phyloP scores from a whole-genome alignment of 306 rosid genomes.

The Cucumis cinereus region DNA sequence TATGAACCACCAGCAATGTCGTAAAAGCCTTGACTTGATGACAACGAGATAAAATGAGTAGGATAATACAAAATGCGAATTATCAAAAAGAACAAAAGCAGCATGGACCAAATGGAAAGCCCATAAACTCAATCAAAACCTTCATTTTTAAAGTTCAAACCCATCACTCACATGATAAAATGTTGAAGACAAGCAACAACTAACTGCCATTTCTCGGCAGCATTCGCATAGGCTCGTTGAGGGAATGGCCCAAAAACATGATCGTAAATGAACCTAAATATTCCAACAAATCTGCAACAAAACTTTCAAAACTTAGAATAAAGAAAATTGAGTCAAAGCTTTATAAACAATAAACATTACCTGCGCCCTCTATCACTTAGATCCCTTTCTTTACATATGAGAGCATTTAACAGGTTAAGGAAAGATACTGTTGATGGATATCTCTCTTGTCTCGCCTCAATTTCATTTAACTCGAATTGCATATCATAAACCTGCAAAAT shows the following conservation, averaged over 20 bases:
- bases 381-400: constrained; percentile 89
- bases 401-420: constrained; percentile 80
- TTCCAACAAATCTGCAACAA: constrained; percentile 73
- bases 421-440: constrained; percentile 94
- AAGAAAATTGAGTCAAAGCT: not conserved
- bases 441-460: constrained; percentile 92
- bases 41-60: not conserved
- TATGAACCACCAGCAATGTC: not conserved
- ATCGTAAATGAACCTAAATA: constrained; percentile 85
- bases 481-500: constrained; percentile 83
- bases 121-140: constrained; percentile 3
- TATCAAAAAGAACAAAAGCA: not conserved
- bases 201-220: constrained; percentile 89
- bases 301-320: constrained; percentile 1
- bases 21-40: not conserved
- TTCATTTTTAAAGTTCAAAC: constrained; percentile 11
- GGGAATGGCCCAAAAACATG: constrained; percentile 98
- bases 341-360: constrained; percentile 25
- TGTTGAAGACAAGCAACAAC: constrained; percentile 83
- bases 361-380: constrained; percentile 83
- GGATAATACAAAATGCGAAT: not conserved
- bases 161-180: constrained; percentile 67
- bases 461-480: constrained; percentile 90
- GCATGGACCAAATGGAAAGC: not conserved
- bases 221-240: constrained; percentile 86